Conservation (phyloP, 2,329 filamentous ascomycete species). For the Madurella mycetomatis region DNA sequence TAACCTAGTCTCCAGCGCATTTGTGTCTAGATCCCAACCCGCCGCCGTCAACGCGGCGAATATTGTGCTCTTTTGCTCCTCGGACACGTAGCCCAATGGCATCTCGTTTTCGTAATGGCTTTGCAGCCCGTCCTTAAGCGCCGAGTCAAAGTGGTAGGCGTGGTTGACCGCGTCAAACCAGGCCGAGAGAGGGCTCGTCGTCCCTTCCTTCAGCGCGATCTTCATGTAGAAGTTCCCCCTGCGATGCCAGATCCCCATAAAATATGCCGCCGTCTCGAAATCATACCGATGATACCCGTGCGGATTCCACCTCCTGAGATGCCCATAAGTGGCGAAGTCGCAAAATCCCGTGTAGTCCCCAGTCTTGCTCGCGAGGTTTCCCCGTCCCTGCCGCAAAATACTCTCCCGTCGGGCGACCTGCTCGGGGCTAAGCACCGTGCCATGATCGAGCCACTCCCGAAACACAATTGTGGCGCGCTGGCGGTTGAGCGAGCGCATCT, state of each 20-base stretch:
- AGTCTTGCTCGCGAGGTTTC: constrained; percentile 39
- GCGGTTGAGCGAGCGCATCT: constrained; percentile 78
- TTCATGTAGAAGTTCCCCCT: constrained; percentile 49
- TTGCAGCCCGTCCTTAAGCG: constrained; percentile 33
- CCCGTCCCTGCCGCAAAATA: constrained; percentile 54
- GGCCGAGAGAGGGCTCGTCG: constrained; percentile 34
- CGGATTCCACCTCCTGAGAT: constrained; percentile 31
- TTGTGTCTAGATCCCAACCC: constrained; percentile 64
- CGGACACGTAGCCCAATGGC: constrained; percentile 42
- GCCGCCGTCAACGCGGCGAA: constrained; percentile 36
- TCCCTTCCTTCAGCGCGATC: constrained; percentile 55
- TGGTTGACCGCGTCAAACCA: constrained; percentile 42
- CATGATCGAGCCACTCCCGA: constrained; percentile 49
- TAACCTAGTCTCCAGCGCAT: constrained; percentile 62
- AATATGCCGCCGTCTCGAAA: constrained; percentile 47
- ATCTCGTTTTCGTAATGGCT: constrained; percentile 36
- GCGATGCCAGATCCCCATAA: constrained; percentile 53
- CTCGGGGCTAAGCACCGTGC: constrained; percentile 55
- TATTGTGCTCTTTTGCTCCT: constrained; percentile 32
- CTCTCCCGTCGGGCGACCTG: constrained; percentile 62
- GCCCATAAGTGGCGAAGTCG: constrained; percentile 38
- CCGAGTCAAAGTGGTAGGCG: constrained; percentile 35
- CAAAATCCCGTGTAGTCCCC: constrained; percentile 33
- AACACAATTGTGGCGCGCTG: constrained; percentile 81
- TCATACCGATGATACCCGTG: constrained; percentile 34